Base-by-base conservation (phyloP, 2,329 filamentous ascomycete species). In the Aspergillus sp. region DNA sequence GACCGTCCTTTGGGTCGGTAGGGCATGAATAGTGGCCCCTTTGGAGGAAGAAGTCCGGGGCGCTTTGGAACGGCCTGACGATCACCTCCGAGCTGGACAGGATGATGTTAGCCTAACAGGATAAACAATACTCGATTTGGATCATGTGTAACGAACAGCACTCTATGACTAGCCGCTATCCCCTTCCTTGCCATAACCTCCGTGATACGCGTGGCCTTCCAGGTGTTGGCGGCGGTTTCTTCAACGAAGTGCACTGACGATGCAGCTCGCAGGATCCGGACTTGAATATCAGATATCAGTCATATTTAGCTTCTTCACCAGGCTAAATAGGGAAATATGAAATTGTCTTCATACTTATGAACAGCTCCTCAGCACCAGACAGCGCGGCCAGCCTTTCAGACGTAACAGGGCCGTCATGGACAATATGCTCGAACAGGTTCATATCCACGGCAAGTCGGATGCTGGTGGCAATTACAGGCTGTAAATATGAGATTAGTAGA, bases 391-490 rank as follows among this genome's bases (percentile, higher is more conserved):
- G 23, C 6, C 3, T 43, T 4, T 2, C 15, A 19, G 49, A 31
- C 2, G 49, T 43, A 15, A 52, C 39, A 27, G 49, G 49, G 1
- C 39, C 33, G 12, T 21, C 7, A 7, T 45, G 44, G 14, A 45
- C 37, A 9, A 54, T 50, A 17, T 31, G 15, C 12, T 40, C 15
- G 7, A 58, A 58, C 2, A 58, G 35, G 4, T 50, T 40, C 11
- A 54, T 3, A 15, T 58, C 56, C 3, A 54, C 24, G 11, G 56
- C 56, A 27, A 54, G 39, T 0, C 56, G 47, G 2, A 50, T 50
- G 49, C 43, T 58, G 37, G 37, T 14, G 3, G 50, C 37, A 44
- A 58, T 48, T 45, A 58, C 27, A 27, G 56, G 56, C 55, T 57
- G 33, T 14, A 8, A 6, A 14, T 1, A 27, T n/a, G n/a, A 17